Percentiles rank a stretch among this genome's conserved stretches.
Evolutionary conservation across 1,139 yeast genomes (phyloP).

Genomic region (Kluyveromyces sp.): DNA sequence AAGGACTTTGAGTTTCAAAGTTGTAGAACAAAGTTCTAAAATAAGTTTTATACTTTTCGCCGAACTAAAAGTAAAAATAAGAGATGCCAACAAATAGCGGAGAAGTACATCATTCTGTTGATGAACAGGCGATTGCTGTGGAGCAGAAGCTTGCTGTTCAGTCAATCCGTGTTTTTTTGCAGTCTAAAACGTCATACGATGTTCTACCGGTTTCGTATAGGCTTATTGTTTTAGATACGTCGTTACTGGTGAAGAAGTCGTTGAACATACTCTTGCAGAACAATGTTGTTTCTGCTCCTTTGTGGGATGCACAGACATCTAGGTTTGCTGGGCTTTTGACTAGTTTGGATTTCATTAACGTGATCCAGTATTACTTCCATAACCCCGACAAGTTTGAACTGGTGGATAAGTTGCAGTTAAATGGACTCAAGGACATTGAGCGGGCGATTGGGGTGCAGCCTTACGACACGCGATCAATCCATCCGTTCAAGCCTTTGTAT

Average conservation of each 20-base stretch:
- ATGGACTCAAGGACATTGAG: conserved; percentile 81
- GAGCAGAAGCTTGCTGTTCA: conserved; percentile 64
- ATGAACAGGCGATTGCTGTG: conserved; percentile 26
- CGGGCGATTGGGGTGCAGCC: conserved; percentile 83
- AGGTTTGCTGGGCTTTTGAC: conserved; percentile 92
- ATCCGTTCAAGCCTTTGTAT: conserved; percentile 83
- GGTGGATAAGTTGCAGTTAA: conserved; percentile 78
- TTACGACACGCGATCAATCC: conserved; percentile 80
- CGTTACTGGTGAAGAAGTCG: conserved; percentile 83
- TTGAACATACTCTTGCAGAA: conserved; percentile 85
- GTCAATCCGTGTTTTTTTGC: conserved; percentile 76
- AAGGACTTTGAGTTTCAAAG: too few relatives aligned
- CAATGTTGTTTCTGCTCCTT: conserved; percentile 91
- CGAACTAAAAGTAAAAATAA: too few relatives aligned
- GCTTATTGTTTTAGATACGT: conserved; percentile 86
- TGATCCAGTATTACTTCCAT: conserved; percentile 88
- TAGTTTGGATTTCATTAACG: conserved; percentile 88
- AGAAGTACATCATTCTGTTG: conserved; percentile 6
- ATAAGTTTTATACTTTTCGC: too few relatives aligned
- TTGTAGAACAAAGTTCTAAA: too few relatives aligned
- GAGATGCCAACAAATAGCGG: neutral
- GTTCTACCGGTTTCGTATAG: conserved; percentile 94
- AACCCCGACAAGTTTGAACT: conserved; percentile 83
- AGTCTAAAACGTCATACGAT: conserved; percentile 90
- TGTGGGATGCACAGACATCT: conserved; percentile 88